A percentile compares a stretch with the other conserved stretches of the same genome.
These are phyloP conservation scores for Medicago lupulina DNA, from an alignment of 306 rosid genomes.

Conservation along the genomic window DNA sequence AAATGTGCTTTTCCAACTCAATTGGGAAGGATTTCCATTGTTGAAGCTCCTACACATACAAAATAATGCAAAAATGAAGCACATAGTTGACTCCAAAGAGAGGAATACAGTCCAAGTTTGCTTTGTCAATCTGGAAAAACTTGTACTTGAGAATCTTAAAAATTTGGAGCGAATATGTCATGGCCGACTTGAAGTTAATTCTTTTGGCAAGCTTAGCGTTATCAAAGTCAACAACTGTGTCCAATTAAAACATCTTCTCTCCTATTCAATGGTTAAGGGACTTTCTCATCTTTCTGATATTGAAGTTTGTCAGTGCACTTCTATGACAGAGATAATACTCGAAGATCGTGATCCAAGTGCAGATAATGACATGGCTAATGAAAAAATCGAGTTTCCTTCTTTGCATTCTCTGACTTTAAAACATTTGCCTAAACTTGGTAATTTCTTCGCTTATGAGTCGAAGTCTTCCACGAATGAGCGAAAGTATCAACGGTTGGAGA, in stretches of 20 bases:
- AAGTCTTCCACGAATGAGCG: background rate
- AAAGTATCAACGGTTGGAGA: background rate
- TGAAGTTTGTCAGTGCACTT: constrained; percentile 1
- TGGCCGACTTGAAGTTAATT: background rate
- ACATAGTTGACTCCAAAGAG: background rate
- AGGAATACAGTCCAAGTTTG: background rate
- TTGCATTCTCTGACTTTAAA: background rate
- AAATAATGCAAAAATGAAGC: background rate
- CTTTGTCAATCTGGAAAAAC: background rate
- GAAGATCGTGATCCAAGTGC: background rate
- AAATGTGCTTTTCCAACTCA: constrained; percentile 1
- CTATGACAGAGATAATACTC: background rate
- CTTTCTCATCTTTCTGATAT: background rate
- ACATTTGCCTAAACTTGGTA: background rate
- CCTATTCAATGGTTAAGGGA: background rate
- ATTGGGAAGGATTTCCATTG: background rate
- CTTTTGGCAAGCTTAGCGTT: background rate
- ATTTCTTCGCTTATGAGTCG: constrained; percentile 8
- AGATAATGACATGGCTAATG: background rate
- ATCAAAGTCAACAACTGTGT: constrained; percentile 5
- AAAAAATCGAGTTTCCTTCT: background rate
- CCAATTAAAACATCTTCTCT: constrained; percentile 21
- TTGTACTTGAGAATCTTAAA: background rate
- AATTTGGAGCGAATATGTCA: constrained; percentile 11
- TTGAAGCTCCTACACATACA: background rate